These are phyloP conservation scores for Gillenia trifoliata DNA, from an alignment of 306 rosid genomes.

Conservation along the genomic window DNA sequence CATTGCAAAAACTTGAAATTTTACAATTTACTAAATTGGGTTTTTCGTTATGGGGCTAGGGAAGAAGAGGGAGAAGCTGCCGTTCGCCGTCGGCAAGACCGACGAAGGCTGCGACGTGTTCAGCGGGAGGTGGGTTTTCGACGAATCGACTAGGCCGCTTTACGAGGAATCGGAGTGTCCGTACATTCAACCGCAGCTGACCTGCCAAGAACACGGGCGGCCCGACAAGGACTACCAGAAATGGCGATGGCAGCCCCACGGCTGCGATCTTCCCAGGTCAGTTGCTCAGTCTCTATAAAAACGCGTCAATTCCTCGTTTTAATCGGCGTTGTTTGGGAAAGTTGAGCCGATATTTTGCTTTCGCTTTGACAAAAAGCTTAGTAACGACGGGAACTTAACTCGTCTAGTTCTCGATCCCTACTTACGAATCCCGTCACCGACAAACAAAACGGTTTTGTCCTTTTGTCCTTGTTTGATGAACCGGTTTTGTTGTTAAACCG, in stretches of 20 bases:
- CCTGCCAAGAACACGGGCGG: slow-evolving; percentile 82
- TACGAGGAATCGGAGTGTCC: slow-evolving; percentile 95
- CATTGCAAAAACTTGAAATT: neutral
- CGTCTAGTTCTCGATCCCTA: neutral
- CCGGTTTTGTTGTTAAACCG: neutral
- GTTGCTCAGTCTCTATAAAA: neutral
- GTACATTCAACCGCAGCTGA: slow-evolving; percentile 90
- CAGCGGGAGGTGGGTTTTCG: slow-evolving; percentile 82
- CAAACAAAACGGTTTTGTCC: neutral
- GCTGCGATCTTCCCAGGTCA: slow-evolving; percentile 82
- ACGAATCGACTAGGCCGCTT: slow-evolving; percentile 59
- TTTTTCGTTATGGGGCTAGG: slow-evolving; percentile 24
- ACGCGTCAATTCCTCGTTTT: neutral
- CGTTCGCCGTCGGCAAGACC: slow-evolving; percentile 53
- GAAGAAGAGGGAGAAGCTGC: slow-evolving; percentile 41
- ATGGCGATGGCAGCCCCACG: slow-evolving; percentile 93
- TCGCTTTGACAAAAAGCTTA: neutral
- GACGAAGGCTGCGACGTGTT: slow-evolving; percentile 67
- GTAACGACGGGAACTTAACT: neutral
- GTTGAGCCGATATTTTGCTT: neutral
- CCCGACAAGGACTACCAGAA: slow-evolving; percentile 67
- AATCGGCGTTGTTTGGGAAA: neutral
- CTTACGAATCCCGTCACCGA: neutral
- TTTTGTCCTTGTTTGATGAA: neutral
- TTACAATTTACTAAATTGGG: slow-evolving; percentile 13